These are phyloP conservation scores for Mrakia blollopis DNA, from an alignment of 768 basidiomycete species.

Conservation along the genomic window DNA sequence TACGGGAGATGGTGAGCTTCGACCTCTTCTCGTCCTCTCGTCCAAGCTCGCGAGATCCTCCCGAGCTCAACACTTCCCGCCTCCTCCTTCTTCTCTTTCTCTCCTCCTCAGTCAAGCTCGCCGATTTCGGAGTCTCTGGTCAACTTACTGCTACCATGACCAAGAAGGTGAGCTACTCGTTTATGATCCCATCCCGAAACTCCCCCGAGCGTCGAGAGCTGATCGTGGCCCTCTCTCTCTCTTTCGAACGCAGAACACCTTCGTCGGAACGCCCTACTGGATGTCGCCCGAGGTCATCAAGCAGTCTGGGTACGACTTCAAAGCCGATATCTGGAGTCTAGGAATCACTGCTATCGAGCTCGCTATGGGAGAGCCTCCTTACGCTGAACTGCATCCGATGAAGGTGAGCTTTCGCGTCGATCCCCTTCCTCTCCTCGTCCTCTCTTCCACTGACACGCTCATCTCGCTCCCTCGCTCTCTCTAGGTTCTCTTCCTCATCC, in stretches of 20 bases:
- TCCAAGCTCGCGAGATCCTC: neutral
- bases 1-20: conserved; percentile 59
- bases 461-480: neutral
- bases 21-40: neutral
- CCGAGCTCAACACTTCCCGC: conserved; percentile 30
- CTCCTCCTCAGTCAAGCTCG: conserved; percentile 91
- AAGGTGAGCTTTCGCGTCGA: conserved; percentile 57
- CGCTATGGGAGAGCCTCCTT: conserved; percentile 95
- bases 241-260: conserved; percentile 28
- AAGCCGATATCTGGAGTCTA: conserved; percentile 97
- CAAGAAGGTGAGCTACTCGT: conserved; percentile 42
- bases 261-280: conserved; percentile 75
- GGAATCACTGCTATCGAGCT: conserved; percentile 91
- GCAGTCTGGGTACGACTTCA: conserved; percentile 97
- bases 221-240: neutral
- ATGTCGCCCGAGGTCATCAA: conserved; percentile 99
- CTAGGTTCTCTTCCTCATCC: conserved; percentile 94
- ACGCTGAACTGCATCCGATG: conserved; percentile 98
- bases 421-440: neutral
- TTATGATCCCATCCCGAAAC: neutral
- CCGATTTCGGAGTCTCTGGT: conserved; percentile 97
- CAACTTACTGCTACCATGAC: conserved; percentile 59
- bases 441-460: neutral
- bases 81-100: conserved; percentile 1
- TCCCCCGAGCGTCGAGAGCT: neutral